Evolutionary conservation across 129 eudicot species (phyloP).

Genomic region (Rutidosis leptorrhynchoides): DNA sequence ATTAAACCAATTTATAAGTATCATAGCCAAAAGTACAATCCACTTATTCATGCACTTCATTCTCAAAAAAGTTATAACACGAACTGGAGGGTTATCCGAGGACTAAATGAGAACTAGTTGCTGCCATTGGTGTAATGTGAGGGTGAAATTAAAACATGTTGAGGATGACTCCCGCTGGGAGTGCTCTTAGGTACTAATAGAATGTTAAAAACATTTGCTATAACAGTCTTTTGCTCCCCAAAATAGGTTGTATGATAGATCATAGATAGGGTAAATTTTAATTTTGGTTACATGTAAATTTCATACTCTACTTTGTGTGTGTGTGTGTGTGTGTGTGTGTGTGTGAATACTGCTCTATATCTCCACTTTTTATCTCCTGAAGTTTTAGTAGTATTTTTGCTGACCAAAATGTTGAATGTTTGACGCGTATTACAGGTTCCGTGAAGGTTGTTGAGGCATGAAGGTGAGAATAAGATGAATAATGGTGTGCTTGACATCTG

Average conservation of each 20-base stretch:
- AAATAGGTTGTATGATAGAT: neutral
- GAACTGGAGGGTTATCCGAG: too few relatives aligned
- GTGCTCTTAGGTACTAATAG: neutral
- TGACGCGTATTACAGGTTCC: constrained; percentile 21
- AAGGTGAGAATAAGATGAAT: constrained; percentile 25
- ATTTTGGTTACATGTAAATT: neutral
- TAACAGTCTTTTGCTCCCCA: neutral
- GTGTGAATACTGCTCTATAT: neutral
- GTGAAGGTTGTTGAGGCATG: constrained; percentile 13
- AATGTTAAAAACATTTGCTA: too few relatives aligned
- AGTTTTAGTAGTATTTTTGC: neutral
- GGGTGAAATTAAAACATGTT: too few relatives aligned
- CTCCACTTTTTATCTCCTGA: neutral
- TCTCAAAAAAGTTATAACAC: too few relatives aligned
- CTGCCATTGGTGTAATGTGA: too few relatives aligned
- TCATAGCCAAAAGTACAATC: too few relatives aligned
- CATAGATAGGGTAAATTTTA: neutral
- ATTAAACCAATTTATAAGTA: too few relatives aligned
- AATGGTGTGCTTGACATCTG: constrained; percentile 9
- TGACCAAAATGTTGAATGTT: neutral
- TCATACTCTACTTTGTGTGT: neutral
- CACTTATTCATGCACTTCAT: too few relatives aligned
- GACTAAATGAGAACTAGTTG: too few relatives aligned
- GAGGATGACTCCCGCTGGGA: too few relatives aligned
- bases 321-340: too few relatives aligned